These are phyloP conservation scores for Durio zibethinus DNA, from an alignment of 345 rosid species.

Conservation along the genomic window DNA sequence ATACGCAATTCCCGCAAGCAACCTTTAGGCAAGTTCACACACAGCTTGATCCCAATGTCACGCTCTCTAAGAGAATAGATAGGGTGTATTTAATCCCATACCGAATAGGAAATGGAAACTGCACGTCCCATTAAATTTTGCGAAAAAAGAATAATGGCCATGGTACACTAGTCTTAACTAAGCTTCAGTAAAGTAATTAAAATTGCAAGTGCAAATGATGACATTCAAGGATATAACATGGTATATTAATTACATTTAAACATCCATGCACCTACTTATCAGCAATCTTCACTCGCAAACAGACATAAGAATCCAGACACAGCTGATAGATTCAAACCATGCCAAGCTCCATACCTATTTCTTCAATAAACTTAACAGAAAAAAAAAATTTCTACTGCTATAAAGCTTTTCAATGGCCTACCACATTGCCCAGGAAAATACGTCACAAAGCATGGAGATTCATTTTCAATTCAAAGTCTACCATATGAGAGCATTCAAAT, in stretches of 20 bases:
- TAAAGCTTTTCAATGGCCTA: not conserved
- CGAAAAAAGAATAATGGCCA: no score
- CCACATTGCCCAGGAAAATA: not conserved
- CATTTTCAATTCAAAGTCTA: not conserved
- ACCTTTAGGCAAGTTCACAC: not conserved
- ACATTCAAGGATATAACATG: not conserved
- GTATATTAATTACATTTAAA: not conserved
- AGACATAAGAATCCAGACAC: not conserved
- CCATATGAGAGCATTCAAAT: not conserved
- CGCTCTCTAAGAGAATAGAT: no score
- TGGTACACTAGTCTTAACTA: no score
- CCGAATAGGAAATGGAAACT: no score
- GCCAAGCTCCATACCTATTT: not conserved
- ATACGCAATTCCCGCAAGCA: not conserved
- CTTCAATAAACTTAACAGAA: not conserved
- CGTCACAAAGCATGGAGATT: not conserved
- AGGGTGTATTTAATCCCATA: no score
- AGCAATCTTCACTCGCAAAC: not conserved
- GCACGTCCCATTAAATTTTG: no score
- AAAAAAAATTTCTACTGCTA: not conserved
- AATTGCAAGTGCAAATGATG: not conserved
- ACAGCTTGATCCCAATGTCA: no score
- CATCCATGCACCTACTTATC: not conserved
- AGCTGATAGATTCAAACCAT: not conserved
- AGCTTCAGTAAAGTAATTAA: not conserved